Evolutionary conservation across 768 basidiomycete species (phyloP), one percentile per base, ranked within the genome.

Genomic region (Rhodosporidiobolus odoratus): DNA sequence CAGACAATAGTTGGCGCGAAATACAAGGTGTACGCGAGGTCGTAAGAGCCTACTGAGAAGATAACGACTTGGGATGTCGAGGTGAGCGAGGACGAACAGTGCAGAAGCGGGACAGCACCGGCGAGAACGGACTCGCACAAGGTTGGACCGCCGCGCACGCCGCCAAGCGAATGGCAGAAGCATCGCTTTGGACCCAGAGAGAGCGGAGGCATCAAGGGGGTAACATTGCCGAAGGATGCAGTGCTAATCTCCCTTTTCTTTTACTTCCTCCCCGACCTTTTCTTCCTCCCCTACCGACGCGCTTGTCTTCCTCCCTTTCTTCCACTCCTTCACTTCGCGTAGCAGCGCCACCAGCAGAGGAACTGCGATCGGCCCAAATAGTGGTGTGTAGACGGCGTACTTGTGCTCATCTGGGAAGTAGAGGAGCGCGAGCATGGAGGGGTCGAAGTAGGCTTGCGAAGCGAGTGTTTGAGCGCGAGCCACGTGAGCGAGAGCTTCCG

Each of bases 361-460:
- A 37, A 94, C 88, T 4, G 90, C 83, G 12, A 92, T 85, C 58
- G 92, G 93, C 3, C 91, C 95, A 78, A 99, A 97, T 41, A 99
- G 80, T 0, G 96, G 95, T 0, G 91, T 88, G 79, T 98, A 98
- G 15, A 99, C 92, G 3, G 94, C 94, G 79, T 92, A 94, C 78
- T 90, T 97, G 82, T 98, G 96, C 78, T 98, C 96, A 27, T 92
- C 88, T 30, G 96, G 96, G 81, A 98, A 98, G 80, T 99, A 99
- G 30, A 99, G 83, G 78, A 97, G 81, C 21, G 92, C 93, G 75
- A 98, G 81, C 93, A 98, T 96, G 27, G 89, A 90, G 0, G 95
- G 96, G 79, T 92, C 91, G 82, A 96, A 98, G 83, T 96, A 98
- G 6, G 96, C 95, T 50, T 87, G 84, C 3, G 89, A 90, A 17